These are phyloP conservation scores for Kockovaella imperatae DNA, from an alignment of 768 basidiomycete genomes.

Conservation along the genomic window DNA sequence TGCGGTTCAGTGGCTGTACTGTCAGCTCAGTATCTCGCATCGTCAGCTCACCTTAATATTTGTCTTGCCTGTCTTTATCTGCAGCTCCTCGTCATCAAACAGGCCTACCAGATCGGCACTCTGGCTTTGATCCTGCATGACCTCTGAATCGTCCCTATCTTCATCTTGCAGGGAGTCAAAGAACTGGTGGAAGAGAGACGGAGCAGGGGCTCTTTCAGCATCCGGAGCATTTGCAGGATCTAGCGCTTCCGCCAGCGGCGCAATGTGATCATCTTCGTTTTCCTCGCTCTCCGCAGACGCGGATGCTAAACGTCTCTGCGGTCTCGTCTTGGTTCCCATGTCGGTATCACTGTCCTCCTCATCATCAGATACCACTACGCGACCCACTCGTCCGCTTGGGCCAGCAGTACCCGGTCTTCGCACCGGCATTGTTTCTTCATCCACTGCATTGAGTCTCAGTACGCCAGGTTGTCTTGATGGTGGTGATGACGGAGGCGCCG, in stretches of 20 bases:
- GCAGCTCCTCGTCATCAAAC: not conserved
- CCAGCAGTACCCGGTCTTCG: slow-evolving; percentile 9
- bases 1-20: not conserved
- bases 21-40: not conserved
- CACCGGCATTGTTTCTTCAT: slow-evolving; percentile 13
- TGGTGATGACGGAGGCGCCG: not conserved
- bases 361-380: slow-evolving; percentile 13
- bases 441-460: slow-evolving; percentile 1
- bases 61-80: not conserved
- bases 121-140: not conserved
- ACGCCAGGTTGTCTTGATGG: not conserved
- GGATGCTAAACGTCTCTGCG: not conserved
- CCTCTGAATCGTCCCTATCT: too few relatives aligned
- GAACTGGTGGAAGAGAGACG: too few relatives aligned
- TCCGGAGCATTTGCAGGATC: too few relatives aligned
- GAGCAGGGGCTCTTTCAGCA: not conserved
- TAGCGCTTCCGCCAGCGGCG: too few relatives aligned
- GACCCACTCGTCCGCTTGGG: slow-evolving; percentile 1
- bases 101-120: not conserved
- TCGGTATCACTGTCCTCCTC: slow-evolving; percentile 11
- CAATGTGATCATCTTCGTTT: not conserved
- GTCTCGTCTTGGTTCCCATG: not conserved
- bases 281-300: not conserved
- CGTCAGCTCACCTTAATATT: not conserved
- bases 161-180: too few relatives aligned